Base-by-base conservation (phyloP, 352 stramenopile species). In the Globisporangium paddicum region DNA sequence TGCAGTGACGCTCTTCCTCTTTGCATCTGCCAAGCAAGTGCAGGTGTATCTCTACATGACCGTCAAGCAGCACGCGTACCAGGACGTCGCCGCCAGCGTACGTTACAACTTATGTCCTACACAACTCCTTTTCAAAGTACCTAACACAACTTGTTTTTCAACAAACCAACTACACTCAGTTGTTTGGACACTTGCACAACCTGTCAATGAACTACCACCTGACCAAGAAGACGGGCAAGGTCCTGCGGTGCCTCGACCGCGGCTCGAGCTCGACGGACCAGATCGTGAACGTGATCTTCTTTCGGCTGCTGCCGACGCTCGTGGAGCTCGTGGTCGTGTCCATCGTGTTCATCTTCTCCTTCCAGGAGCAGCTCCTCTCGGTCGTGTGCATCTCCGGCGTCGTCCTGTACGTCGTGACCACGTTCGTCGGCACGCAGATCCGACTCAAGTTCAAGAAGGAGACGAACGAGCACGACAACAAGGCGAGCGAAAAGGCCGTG, bases 121-220 rank as follows among this genome's bases (percentile, higher is more conserved):
- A 41, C 7, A n/a, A 37, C 34, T 14, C 34, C 37, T 30, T 55
- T 38, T 34, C 6, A 9, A 25, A 32, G n/a, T 19, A 46, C 4
- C 23, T 34, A 32, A 41, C 55, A 50, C n/a, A 19, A 14, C 44
- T 42, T 47, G 9, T 23, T 41, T 38, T 41, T 41, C 10, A 35
- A 19, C 30, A 11, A 23, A 32, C 28, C 28, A 41, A 41, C 40
- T 5, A 21, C n/a, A n/a, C n/a, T 23, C 55, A 87, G 79, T 84
- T 95, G 21, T 99, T 99, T 73, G 75, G 67, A 11, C 96, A 99
- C 71, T 63, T 99, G 25, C 95, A 98, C 66, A 85, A 61, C n/a
- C 75, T 99, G 10, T 98, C 87, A 55, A 90, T 99, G 64, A 94
- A 99, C 79, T 99, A 96, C 78, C 95, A 99, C 71, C 65, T 99